Conservation (phyloP, 495 filamentous ascomycete species). For the Penicillium desertorum region DNA sequence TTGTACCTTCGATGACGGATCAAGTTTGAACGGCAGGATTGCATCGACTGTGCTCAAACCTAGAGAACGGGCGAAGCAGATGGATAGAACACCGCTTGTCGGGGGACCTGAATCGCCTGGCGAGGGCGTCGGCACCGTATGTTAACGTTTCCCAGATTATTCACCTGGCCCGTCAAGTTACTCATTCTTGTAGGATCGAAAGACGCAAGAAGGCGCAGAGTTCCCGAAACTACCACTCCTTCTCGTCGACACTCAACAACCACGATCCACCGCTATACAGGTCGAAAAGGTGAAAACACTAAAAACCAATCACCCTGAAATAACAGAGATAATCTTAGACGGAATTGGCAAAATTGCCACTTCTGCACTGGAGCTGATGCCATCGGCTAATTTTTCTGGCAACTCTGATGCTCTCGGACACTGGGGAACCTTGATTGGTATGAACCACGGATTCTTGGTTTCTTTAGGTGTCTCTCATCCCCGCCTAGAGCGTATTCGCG, state of each 20-base stretch:
- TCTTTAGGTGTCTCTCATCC: constrained; percentile 89
- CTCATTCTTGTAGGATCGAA: too few species aligned
- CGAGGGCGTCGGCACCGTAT: too few species aligned
- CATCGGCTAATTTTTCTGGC: constrained; percentile 46
- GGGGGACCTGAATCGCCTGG: too few species aligned
- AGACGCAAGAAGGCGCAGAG: not conserved
- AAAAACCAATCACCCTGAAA: constrained; percentile 62
- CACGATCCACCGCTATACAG: constrained; percentile 76
- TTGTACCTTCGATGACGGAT: too few species aligned
- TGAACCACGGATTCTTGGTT: constrained; percentile 89
- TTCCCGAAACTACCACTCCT: constrained; percentile 90
- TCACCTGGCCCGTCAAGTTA: too few species aligned
- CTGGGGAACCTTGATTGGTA: constrained; percentile 82
- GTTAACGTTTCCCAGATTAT: too few species aligned
- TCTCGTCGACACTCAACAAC: constrained; percentile 80
- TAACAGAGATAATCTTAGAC: constrained; percentile 76
- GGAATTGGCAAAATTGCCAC: constrained; percentile 78
- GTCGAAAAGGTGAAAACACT: constrained; percentile 82
- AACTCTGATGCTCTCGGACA: constrained; percentile 58
- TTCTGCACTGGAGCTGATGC: constrained; percentile 58
- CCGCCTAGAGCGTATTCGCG: constrained; percentile 71
- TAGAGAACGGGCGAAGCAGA: too few species aligned
- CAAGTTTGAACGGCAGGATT: too few species aligned
- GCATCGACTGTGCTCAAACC: too few species aligned
- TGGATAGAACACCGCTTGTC: too few species aligned